Percentiles rank a stretch among this genome's conserved stretches.
Evolutionary conservation across 148 eudicot genomes (phyloP).

Genomic region (Hydrangea macrophylla): DNA sequence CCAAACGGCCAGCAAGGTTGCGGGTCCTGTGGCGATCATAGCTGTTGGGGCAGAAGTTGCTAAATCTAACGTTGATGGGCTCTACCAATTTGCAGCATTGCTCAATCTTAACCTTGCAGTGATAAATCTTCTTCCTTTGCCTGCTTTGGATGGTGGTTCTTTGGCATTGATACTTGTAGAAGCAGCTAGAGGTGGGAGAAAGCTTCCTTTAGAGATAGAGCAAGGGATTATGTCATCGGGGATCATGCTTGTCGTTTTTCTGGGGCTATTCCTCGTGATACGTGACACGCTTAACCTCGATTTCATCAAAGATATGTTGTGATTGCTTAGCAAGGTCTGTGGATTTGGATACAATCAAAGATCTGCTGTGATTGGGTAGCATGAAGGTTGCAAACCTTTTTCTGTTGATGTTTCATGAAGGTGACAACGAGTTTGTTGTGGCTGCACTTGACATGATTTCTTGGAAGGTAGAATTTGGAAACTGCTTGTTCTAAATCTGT

Average conservation of each 20-base stretch:
- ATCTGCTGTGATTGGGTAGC: not conserved
- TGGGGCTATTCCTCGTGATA: constrained; percentile 77
- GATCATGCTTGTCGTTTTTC: constrained; percentile 60
- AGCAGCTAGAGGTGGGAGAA: constrained; percentile 91
- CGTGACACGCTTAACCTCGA: constrained; percentile 90
- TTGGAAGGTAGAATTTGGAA: constrained; percentile 4
- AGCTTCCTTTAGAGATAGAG: constrained; percentile 85
- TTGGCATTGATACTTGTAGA: constrained; percentile 87
- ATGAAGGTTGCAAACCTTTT: too few relatives aligned
- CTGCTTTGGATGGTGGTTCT: constrained; percentile 94
- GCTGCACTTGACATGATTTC: not conserved
- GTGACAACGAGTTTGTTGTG: not conserved
- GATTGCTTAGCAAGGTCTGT: constrained; percentile 15
- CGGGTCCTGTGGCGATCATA: constrained; percentile 94
- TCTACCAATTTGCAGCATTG: constrained; percentile 91
- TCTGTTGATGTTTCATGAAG: constrained; percentile 3
- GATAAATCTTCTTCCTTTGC: constrained; percentile 90
- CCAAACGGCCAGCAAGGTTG: constrained; percentile 79
- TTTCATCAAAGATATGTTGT: constrained; percentile 72
- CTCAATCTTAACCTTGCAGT: constrained; percentile 90
- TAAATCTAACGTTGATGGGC: constrained; percentile 70
- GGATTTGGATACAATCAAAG: not conserved
- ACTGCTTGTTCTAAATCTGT: constrained; percentile 8
- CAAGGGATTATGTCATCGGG: constrained; percentile 95
- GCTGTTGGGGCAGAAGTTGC: constrained; percentile 99